phyloP scores from a whole-genome alignment of 495 filamentous ascomycete species.

The Tuber aestivum region DNA sequence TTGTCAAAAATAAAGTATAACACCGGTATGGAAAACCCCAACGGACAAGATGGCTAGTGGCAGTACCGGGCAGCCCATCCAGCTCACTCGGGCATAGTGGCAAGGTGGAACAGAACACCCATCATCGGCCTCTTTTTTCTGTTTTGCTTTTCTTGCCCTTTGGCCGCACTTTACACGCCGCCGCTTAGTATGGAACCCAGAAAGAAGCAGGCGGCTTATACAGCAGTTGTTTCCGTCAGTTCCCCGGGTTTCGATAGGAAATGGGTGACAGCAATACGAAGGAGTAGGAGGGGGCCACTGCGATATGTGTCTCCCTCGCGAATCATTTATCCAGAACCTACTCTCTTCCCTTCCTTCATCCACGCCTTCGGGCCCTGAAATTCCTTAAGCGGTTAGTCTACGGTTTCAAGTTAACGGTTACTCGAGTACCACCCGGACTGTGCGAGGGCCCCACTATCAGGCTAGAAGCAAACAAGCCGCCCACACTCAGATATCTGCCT shows the following conservation, averaged over 20 bases:
- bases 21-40: not conserved
- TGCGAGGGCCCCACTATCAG: not conserved
- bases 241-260: not conserved
- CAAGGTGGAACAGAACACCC: not conserved
- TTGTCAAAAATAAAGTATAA: not conserved
- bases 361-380: not conserved
- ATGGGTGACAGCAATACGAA: not conserved
- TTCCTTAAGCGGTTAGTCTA: not conserved
- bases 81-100: not conserved
- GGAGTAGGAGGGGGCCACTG: not conserved
- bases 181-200: not conserved
- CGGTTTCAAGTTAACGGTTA: not conserved
- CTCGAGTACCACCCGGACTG: not conserved
- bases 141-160: not conserved
- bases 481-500: not conserved
- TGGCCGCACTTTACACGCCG: slow-evolving; percentile 1
- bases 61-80: not conserved
- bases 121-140: not conserved
- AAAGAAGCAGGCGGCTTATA: not conserved
- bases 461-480: not conserved
- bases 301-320: not conserved
- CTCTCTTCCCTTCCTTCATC: not conserved
- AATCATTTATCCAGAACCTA: not conserved
- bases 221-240: not conserved
- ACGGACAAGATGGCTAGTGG: not conserved